Base-by-base conservation (phyloP, 257 asterid species). In the Lycium barbarum region DNA sequence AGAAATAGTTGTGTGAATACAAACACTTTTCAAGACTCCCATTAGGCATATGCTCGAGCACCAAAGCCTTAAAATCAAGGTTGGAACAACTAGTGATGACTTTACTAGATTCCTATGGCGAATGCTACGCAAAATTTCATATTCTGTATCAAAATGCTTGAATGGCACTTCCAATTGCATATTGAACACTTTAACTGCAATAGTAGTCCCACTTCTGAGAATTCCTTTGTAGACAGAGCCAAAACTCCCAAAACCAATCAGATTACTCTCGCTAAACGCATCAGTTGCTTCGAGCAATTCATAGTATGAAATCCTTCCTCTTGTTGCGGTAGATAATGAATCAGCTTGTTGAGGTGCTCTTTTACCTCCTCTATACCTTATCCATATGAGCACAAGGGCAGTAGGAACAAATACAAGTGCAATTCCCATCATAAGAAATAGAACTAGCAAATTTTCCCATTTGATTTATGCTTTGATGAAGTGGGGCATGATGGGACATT, bases 41-140 rank as follows among this genome's bases (percentile, higher is more conserved):
- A 14, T 67, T 36, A 7, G 76, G 51, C 76, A 67, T 14, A 17
- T 67, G 35, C 6, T 36, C 22, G 0, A 67, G 76, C 2, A 67
- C 76, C 35, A 67, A 36, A 67, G 22, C 51, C 51, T 67, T 35
- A 26, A 66, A 66, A 33, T 66, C 47, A 33, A 66, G 45, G 73
- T 66, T 67, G 13, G 49, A 67, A 15, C 49, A 67, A 67, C 51
- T 67, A 14, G 76, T 67, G 45, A 67, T 67, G 76, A 67, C 22
- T 36, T 67, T 2, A 17, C 2, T 6, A 67, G 76, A 67, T 67
- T 67, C 12, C 76, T 36, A 67, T 67, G 76, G 12, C 22, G 13
- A 7, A 67, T 49, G 12, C 11, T 36, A 0, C 22, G 49, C 6
- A 67, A 14, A 67, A 67, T 12, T 67, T 67, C 74, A 67, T 22